Base-by-base conservation (phyloP, 441 rosid species). In the Macaranga tanarius region DNA sequence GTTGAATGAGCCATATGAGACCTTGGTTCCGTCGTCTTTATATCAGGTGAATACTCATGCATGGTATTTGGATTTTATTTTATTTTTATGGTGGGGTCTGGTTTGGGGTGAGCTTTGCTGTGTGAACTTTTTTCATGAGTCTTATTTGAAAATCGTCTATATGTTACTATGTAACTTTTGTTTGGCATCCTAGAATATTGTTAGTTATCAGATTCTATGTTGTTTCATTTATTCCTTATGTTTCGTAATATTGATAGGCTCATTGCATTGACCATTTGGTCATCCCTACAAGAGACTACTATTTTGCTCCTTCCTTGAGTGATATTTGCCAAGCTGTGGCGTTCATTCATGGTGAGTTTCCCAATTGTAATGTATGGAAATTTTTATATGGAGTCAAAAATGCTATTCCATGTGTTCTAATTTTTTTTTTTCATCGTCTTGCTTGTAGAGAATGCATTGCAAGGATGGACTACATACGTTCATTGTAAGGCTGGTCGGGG, bases 401-500 rank as follows among this genome's bases (percentile, higher is more conserved):
- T 59, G 13, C n/a, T 23, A 16, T 71, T 45, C 11, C 44, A 45
- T 34, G 7, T 54, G 59, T 52, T 42, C 23, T 57, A 45, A 31
- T 57, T 47, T 3, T 66, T 71, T 42, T 63, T 17, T 25, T 12
- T 72, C 22, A 58, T 63, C 38, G 6, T 34, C 51, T 75, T 4
- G 63, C 26, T n/a, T 82, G 74, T 60, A 95, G 99, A 85, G 66
- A 92, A 91, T 83, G 89, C 77, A 42, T 77, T 68, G 50, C 63
- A 57, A 55, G 83, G 90, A 72, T 72, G 59, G 76, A 92, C 91
- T 10, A 92, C 98, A 5, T 91, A 92, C 59, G 97, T 95, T 66
- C 99, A 95, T 79, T 92, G 99, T 82, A 95, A 95, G 83, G 99
- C 99, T 38, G 98, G 99, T 62, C 86, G 98, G 45, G 99, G 99